A percentile compares a stretch with the other conserved stretches of the same genome.
Conservation (phyloP, 2,329 filamentous ascomycete genomes). For the Acarospora socialis region DNA sequence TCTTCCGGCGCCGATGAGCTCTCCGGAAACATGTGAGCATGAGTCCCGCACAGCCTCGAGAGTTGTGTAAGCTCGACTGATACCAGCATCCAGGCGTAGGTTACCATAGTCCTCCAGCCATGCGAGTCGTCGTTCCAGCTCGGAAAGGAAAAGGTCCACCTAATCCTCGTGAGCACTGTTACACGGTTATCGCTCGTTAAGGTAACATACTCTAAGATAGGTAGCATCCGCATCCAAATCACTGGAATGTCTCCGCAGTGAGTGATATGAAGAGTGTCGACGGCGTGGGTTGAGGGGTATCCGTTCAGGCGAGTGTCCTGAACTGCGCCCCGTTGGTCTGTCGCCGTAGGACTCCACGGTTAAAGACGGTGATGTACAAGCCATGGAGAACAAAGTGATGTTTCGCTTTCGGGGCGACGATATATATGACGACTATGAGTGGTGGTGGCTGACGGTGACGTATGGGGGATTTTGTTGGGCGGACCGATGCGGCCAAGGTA, state of each 20-base stretch:
- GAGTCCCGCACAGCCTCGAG: slow-evolving; percentile 74
- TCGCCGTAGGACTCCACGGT: slow-evolving; percentile 19
- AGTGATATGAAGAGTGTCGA: slow-evolving; percentile 13
- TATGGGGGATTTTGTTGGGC: too few species aligned
- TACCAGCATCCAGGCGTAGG: slow-evolving; percentile 65
- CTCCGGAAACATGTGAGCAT: slow-evolving; percentile 80
- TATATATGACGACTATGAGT: too few species aligned
- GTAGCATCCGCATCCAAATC: slow-evolving; percentile 11
- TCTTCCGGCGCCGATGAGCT: slow-evolving; percentile 74
- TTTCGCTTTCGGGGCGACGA: too few species aligned
- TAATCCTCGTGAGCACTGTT: too few species aligned
- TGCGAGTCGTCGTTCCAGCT: slow-evolving; percentile 75
- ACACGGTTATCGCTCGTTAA: slow-evolving; percentile 2
- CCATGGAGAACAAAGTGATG: too few species aligned
- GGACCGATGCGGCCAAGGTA: too few species aligned
- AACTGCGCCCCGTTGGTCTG: slow-evolving; percentile 12
- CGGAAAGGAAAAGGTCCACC: slow-evolving; percentile 69
- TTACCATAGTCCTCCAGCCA: slow-evolving; percentile 81
- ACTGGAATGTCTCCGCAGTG: slow-evolving; percentile 8
- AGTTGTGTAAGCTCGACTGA: slow-evolving; percentile 72
- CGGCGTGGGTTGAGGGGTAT: slow-evolving; percentile 6
- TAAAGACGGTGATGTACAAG: slow-evolving; percentile 19
- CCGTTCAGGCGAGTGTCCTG: slow-evolving; percentile 8
- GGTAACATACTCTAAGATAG: slow-evolving; percentile 10
- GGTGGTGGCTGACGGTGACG: too few species aligned